Conservation (phyloP, 139 green algal species). For the Raphidocelis subcapitata region DNA sequence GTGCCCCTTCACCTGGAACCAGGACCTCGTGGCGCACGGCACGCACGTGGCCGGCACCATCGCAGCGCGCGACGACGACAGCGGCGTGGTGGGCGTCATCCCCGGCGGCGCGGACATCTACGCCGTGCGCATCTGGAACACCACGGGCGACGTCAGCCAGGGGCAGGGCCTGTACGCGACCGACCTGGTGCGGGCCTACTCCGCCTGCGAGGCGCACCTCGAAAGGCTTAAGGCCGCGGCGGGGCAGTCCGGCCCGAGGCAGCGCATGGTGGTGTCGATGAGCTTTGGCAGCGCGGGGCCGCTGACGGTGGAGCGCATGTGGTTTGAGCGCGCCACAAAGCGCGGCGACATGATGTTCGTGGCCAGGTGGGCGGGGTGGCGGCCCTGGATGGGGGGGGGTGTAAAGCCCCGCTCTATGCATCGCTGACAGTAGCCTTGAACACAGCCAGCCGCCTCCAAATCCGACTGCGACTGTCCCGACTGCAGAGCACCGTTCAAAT, state of each 20-base stretch:
- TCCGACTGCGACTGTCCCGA: too few species aligned
- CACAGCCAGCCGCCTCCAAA: too few species aligned
- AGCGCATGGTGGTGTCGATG: conserved; percentile 27
- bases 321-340: conserved; percentile 10
- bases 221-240: conserved; percentile 10
- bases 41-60: conserved; percentile 27
- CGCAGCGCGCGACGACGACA: conserved; percentile 8
- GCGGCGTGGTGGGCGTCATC: conserved; percentile 19
- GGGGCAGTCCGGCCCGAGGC: neutral
- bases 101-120: conserved; percentile 5
- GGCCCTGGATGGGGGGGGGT: too few species aligned
- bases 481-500: too few species aligned
- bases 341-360: conserved; percentile 23
- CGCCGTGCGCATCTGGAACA: conserved; percentile 24
- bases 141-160: conserved; percentile 25
- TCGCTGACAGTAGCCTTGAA: too few species aligned
- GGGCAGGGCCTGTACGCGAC: conserved; percentile 23
- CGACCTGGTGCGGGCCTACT: conserved; percentile 23
- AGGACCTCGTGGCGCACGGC: conserved; percentile 22
- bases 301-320: conserved; percentile 20
- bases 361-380: neutral
- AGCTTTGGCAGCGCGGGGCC: conserved; percentile 22
- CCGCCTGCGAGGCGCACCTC: conserved; percentile 6
- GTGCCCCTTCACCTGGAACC: conserved; percentile 12
- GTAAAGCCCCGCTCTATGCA: too few species aligned